Conservation (phyloP, 305 asterid genomes). For the Fraxinus greggii region DNA sequence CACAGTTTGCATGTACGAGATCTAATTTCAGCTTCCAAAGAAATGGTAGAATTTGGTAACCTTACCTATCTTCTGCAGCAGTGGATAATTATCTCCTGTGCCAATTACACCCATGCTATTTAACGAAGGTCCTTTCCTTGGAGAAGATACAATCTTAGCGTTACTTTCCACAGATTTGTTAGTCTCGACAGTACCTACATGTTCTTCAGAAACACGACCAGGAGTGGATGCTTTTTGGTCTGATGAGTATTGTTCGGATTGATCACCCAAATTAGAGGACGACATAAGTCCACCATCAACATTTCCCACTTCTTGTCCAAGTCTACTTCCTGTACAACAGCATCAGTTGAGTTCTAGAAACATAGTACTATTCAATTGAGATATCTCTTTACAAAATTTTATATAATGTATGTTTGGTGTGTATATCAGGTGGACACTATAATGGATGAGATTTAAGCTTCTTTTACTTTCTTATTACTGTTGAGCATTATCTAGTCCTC, state of each 20-base stretch:
- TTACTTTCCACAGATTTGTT: constrained; percentile 8
- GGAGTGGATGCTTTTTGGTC: not conserved
- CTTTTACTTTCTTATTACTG: not conserved
- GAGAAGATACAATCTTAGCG: not conserved
- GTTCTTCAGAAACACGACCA: not conserved
- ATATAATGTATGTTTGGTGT: not conserved
- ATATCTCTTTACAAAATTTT: not conserved
- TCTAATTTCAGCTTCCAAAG: not conserved
- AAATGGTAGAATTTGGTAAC: not conserved
- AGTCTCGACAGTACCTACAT: not conserved
- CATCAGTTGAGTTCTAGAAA: constrained; percentile 10
- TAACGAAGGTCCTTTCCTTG: not conserved
- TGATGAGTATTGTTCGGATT: not conserved
- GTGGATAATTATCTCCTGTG: constrained; percentile 1
- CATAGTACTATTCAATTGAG: not conserved
- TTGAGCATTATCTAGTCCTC: not conserved
- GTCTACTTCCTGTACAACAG: constrained; percentile 21
- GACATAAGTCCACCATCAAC: not conserved
- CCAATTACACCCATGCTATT: not conserved
- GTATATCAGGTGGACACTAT: not conserved
- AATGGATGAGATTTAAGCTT: not conserved
- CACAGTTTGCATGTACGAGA: not conserved
- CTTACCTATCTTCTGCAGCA: constrained; percentile 17
- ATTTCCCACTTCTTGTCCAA: not conserved
- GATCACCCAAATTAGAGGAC: constrained; percentile 6